These are phyloP conservation scores for Pichia sp. DNA, from an alignment of 1,139 yeast genomes.

Conservation along the genomic window DNA sequence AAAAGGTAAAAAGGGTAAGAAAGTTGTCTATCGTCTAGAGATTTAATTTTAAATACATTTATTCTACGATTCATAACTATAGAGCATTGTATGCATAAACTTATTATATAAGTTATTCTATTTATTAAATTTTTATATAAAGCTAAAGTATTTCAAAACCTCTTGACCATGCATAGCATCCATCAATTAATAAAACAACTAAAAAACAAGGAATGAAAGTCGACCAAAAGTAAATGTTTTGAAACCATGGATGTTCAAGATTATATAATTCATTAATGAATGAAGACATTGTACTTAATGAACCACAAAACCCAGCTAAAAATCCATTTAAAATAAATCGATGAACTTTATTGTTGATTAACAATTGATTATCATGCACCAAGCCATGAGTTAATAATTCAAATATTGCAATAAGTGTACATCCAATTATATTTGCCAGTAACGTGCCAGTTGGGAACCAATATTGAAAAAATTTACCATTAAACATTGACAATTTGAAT, in stretches of 20 bases:
- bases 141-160: conserved; percentile 26
- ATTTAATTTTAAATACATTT: conserved; percentile 5
- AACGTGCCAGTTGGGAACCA: conserved; percentile 73
- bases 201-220: conserved; percentile 38
- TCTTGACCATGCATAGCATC: conserved; percentile 47
- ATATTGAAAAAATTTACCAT: conserved; percentile 16
- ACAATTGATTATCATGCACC: conserved; percentile 10
- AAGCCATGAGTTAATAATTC: conserved; percentile 46
- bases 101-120: not conserved
- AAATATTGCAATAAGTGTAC: conserved; percentile 49
- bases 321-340: conserved; percentile 55
- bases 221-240: conserved; percentile 32
- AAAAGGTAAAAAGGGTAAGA: conserved; percentile 39
- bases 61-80: not conserved
- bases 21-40: conserved; percentile 41
- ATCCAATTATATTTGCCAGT: conserved; percentile 56
- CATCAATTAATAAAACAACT: conserved; percentile 42
- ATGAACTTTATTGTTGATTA: conserved; percentile 33
- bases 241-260: conserved; percentile 24
- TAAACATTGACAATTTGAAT: conserved; percentile 46
- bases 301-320: conserved; percentile 70
- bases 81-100: not conserved
- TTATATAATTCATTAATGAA: conserved; percentile 60
- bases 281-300: conserved; percentile 71
- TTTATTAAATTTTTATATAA: not conserved